Conservation (phyloP, 2,329 filamentous ascomycete genomes). For the Pseudophaeomoniella oleicola region DNA sequence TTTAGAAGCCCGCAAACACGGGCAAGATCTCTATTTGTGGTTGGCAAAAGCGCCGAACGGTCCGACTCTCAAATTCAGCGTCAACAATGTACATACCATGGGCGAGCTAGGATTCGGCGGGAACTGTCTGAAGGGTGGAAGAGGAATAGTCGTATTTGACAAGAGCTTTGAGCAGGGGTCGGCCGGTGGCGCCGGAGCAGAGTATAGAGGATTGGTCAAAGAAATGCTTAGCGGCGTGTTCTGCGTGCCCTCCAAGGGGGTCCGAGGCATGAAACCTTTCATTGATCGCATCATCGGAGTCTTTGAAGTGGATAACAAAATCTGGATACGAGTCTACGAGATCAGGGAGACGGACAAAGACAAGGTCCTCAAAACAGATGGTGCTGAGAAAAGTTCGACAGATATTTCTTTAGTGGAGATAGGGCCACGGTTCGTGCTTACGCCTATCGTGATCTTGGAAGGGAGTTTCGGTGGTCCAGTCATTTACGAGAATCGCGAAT, state of each 20-base stretch:
- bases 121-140: constrained; percentile 87
- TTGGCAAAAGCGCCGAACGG: constrained; percentile 81
- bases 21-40: constrained; percentile 89
- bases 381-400: constrained; percentile 22
- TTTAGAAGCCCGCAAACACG: constrained; percentile 79
- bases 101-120: constrained; percentile 93
- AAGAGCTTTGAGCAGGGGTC: constrained; percentile 71
- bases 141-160: constrained; percentile 87
- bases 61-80: constrained; percentile 46
- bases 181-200: constrained; percentile 38
- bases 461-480: constrained; percentile 90
- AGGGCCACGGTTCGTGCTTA: constrained; percentile 81
- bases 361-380: constrained; percentile 22
- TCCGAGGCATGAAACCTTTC: constrained; percentile 87
- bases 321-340: constrained; percentile 94
- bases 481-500: constrained; percentile 97
- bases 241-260: constrained; percentile 68
- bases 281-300: constrained; percentile 92
- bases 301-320: constrained; percentile 78
- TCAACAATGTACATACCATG: constrained; percentile 70
- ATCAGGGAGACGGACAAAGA: constrained; percentile 53
- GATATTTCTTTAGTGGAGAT: constrained; percentile 83
- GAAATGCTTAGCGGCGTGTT: constrained; percentile 85
- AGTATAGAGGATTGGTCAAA: constrained; percentile 45
- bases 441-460: constrained; percentile 88